Percentiles rank a stretch among this genome's conserved stretches.
Evolutionary conservation across 2,329 filamentous ascomycete species (phyloP).

Genomic region (Claviceps quebecensis): DNA sequence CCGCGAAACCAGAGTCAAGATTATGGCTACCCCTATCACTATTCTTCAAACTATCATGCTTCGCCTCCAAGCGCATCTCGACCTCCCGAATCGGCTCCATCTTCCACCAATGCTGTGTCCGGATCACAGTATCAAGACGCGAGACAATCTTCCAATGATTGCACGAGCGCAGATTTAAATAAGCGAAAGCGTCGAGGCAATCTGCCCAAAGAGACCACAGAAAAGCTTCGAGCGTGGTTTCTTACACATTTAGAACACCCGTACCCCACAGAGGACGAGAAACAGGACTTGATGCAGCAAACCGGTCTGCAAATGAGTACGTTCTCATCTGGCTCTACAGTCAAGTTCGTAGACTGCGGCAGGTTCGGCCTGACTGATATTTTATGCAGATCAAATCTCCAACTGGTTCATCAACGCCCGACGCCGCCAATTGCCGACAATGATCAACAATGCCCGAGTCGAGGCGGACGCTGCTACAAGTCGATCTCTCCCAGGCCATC

Average conservation of each 20-base stretch:
- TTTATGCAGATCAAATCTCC: conserved; percentile 47
- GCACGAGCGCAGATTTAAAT: conserved; percentile 28
- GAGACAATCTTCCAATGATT: conserved; percentile 26
- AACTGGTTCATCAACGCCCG: conserved; percentile 75
- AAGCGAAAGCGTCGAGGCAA: conserved; percentile 62
- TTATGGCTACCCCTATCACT: conserved; percentile 27
- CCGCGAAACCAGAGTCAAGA: conserved; percentile 10
- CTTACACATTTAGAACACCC: conserved; percentile 63
- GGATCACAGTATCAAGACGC: conserved; percentile 28
- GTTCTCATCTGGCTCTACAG: conserved; percentile 20
- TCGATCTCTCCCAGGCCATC: conserved; percentile 8
- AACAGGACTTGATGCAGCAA: conserved; percentile 62
- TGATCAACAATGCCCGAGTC: conserved; percentile 42
- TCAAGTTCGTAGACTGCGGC: background rate
- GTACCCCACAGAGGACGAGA: conserved; percentile 80
- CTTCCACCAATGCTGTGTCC: conserved; percentile 25
- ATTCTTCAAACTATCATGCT: conserved; percentile 31
- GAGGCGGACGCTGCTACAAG: conserved; percentile 34
- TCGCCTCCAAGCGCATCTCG: conserved; percentile 30
- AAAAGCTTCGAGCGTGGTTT: conserved; percentile 71
- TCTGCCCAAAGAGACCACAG: conserved; percentile 78
- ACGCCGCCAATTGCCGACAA: conserved; percentile 46
- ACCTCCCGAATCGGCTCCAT: conserved; percentile 29
- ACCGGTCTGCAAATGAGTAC: conserved; percentile 68
- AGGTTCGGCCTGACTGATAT: background rate